Conservation (phyloP, 176 grass and related monocot species). For the Ananas comosus region DNA sequence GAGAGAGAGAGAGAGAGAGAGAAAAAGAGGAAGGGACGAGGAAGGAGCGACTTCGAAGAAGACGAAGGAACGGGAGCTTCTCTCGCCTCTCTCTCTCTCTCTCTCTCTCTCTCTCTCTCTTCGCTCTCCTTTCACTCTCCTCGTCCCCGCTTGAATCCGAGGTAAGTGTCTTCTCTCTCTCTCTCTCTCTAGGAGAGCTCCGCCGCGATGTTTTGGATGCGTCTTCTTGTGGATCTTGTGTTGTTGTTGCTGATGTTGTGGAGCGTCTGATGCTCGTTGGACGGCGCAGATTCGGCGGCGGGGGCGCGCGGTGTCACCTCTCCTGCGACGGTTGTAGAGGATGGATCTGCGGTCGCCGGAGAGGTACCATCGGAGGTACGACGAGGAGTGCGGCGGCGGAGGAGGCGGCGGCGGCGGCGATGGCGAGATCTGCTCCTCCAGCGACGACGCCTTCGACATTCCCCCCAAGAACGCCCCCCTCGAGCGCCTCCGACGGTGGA, state of each 20-base stretch:
- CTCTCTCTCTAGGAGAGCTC: no score
- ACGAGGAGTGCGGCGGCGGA: conserved; percentile 1
- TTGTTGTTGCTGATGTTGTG: neutral
- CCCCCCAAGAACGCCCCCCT: conserved; percentile 62
- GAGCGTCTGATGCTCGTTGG: conserved; percentile 7
- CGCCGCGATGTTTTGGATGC: no score
- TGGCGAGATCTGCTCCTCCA: conserved; percentile 11
- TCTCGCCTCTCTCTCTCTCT: neutral
- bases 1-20: no score
- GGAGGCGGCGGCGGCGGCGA: conserved; percentile 3
- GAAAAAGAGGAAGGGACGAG: neutral
- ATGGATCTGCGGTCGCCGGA: conserved; percentile 21
- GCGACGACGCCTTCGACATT: conserved; percentile 64
- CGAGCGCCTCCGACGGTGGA: conserved; percentile 57
- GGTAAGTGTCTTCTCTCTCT: no score
- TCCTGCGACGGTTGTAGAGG: conserved; percentile 33
- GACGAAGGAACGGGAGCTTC: neutral
- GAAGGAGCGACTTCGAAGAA: neutral
- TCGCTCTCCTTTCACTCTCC: no score
- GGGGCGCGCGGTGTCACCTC: conserved; percentile 30
- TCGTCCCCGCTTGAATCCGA: no score
- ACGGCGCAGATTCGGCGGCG: neutral
- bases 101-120: neutral
- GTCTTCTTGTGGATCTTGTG: no score
- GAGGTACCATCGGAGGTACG: conserved; percentile 11